Evolutionary conservation across 163 green algal genomes (phyloP).

Genomic region (Scenedesmus sp.): DNA sequence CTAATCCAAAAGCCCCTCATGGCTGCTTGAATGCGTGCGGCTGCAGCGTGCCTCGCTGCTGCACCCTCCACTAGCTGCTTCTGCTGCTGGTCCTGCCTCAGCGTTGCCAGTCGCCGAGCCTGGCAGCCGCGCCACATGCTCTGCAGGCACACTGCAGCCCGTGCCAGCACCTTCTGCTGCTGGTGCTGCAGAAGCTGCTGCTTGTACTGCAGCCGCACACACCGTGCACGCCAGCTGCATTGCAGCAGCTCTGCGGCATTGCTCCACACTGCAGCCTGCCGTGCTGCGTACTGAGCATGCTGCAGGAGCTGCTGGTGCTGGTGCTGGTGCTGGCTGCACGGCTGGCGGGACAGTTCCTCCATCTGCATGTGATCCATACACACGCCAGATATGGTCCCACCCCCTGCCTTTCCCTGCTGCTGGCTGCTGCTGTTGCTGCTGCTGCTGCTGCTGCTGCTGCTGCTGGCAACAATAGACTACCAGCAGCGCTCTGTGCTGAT

Average conservation of each 20-base stretch:
- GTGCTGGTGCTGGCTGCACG: conserved; percentile 17
- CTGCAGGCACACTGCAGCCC: neutral
- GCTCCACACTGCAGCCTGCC: neutral
- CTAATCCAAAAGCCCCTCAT: neutral
- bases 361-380: neutral
- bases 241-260: conserved; percentile 18
- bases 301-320: conserved; percentile 7
- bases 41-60: conserved; percentile 8
- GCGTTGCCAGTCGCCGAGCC: neutral
- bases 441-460: neutral
- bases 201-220: conserved; percentile 8
- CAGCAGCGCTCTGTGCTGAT: neutral
- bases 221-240: conserved; percentile 5
- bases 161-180: neutral
- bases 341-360: neutral
- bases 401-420: neutral
- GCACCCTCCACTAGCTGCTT: neutral
- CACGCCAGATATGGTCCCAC: neutral
- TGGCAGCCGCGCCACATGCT: neutral
- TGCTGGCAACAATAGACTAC: neutral
- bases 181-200: conserved; percentile 1
- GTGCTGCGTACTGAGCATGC: neutral
- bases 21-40: conserved; percentile 15
- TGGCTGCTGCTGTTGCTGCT: neutral
- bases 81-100: neutral